Conservation (phyloP, 768 basidiomycete species). For the Boletus bicolor region DNA sequence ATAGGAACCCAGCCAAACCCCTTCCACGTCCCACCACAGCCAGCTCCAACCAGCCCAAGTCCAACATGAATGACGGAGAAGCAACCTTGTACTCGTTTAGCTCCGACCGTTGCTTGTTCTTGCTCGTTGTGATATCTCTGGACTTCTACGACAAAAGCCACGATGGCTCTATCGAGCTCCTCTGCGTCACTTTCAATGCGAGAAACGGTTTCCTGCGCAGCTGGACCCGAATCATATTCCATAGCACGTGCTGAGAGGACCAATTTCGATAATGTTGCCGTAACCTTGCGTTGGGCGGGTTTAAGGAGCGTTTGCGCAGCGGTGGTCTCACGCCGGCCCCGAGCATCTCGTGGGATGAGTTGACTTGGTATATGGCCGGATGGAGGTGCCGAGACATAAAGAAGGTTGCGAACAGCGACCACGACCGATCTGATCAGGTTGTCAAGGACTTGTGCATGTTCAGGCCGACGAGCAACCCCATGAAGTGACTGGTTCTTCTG, state of each 20-base stretch:
- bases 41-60: conserved; percentile 76
- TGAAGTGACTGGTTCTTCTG: conserved; percentile 51
- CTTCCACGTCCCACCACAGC: conserved; percentile 73
- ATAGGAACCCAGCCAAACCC: conserved; percentile 79
- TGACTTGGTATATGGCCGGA: conserved; percentile 58
- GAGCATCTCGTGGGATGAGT: conserved; percentile 48
- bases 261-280: conserved; percentile 84
- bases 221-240: conserved; percentile 71
- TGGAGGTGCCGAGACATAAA: conserved; percentile 63
- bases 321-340: conserved; percentile 42
- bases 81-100: conserved; percentile 59
- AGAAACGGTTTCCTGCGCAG: conserved; percentile 57
- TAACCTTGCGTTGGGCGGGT: conserved; percentile 80
- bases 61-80: conserved; percentile 66
- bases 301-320: conserved; percentile 62
- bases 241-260: conserved; percentile 90
- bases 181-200: conserved; percentile 75
- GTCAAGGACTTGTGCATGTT: conserved; percentile 60
- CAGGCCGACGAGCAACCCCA: conserved; percentile 43
- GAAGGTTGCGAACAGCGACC: conserved; percentile 69
- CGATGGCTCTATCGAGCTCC: conserved; percentile 69
- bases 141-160: conserved; percentile 68
- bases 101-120: conserved; percentile 20
- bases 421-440: conserved; percentile 61
- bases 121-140: conserved; percentile 48